Evolutionary conservation across 2,329 filamentous ascomycete species (phyloP).

Genomic region (Fusarium guadeloupense): DNA sequence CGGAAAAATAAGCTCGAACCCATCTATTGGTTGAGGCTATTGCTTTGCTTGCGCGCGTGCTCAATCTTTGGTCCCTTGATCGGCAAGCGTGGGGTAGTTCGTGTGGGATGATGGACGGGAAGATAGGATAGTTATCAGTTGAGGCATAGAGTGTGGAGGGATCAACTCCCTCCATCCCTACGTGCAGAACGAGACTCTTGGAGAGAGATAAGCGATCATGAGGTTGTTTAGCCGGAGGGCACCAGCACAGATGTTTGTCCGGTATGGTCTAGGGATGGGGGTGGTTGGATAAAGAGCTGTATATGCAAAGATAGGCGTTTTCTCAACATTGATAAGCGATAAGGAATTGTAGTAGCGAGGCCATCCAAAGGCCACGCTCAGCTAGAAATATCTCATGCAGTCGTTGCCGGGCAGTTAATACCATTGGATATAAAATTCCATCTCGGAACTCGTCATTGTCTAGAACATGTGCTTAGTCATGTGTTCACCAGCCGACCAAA

Average conservation of each 20-base stretch:
- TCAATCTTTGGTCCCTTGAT: conserved; percentile 34
- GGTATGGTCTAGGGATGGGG: conserved; percentile 10
- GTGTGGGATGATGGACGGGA: conserved; percentile 8
- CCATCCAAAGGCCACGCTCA: not conserved
- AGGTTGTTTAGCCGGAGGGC: conserved; percentile 15
- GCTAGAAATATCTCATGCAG: not conserved
- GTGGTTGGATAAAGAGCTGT: conserved; percentile 24
- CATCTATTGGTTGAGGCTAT: conserved; percentile 18
- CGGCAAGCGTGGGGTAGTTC: conserved; percentile 24
- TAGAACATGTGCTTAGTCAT: not conserved
- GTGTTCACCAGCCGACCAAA: not conserved
- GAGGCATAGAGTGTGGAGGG: conserved; percentile 15
- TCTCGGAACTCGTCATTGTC: not conserved
- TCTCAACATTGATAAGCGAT: conserved; percentile 6
- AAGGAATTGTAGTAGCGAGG: not conserved
- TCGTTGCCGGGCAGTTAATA: not conserved
- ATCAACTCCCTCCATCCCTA: conserved; percentile 1
- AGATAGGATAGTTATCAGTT: conserved; percentile 13
- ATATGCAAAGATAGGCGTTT: not conserved
- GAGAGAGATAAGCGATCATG: conserved; percentile 27
- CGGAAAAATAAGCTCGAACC: not conserved
- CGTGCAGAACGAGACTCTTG: not conserved
- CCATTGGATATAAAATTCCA: not conserved
- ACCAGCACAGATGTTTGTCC: not conserved
- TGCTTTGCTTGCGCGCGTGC: conserved; percentile 20